Percentiles rank a stretch among this genome's conserved stretches.
Evolutionary conservation across 805 yeast species (phyloP).

Genomic region (Cyberlindnera americana): DNA sequence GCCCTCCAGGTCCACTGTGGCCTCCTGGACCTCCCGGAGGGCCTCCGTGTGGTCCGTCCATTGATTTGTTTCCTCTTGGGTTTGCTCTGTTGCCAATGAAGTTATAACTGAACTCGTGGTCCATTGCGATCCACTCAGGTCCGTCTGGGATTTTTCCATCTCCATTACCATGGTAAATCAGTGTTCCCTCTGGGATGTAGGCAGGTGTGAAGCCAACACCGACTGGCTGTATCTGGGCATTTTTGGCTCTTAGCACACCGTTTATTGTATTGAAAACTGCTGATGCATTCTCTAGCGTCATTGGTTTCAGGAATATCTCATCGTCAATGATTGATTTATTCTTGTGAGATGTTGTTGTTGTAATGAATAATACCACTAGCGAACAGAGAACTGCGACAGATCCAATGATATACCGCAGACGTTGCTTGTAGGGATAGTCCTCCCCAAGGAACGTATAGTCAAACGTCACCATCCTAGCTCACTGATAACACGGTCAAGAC

Average conservation of each 20-base stretch:
- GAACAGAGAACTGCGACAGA: conserved; percentile 1
- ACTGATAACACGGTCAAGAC: too few species aligned
- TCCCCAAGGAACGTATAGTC: conserved; percentile 5
- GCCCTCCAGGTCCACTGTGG: background rate
- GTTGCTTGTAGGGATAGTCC: conserved; percentile 1
- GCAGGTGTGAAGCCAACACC: conserved; percentile 61
- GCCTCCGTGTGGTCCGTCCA: conserved; percentile 1
- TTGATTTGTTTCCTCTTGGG: conserved; percentile 10
- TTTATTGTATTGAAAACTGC: conserved; percentile 54
- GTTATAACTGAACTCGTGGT: conserved; percentile 54
- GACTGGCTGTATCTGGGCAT: conserved; percentile 49
- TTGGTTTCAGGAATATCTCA: conserved; percentile 6
- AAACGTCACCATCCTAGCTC: conserved; percentile 2
- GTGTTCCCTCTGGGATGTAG: conserved; percentile 53
- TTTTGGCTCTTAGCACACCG: conserved; percentile 49
- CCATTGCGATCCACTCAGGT: conserved; percentile 65
- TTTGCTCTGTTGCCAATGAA: conserved; percentile 35
- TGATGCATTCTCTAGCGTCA: conserved; percentile 45
- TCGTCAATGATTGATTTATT: background rate
- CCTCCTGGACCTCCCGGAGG: conserved; percentile 9
- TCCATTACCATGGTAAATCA: conserved; percentile 50
- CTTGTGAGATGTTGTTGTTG: background rate
- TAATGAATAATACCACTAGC: background rate
- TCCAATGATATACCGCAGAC: conserved; percentile 1
- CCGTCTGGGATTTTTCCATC: conserved; percentile 39